Percentiles rank a stretch among this genome's conserved stretches.
Conservation (phyloP, 768 basidiomycete species). For the Hygrocybe punicea region DNA sequence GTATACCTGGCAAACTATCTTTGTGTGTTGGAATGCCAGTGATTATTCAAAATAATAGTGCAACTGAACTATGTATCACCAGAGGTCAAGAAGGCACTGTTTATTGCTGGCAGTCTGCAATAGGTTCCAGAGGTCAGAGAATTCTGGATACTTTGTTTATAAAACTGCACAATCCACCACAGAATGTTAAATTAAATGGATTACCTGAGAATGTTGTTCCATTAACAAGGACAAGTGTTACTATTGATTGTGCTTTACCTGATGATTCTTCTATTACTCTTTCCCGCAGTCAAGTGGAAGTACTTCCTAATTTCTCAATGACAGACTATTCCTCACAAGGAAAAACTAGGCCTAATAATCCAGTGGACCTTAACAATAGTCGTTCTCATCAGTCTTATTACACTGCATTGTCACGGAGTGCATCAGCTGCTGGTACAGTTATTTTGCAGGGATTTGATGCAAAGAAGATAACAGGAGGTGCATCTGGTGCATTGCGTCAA, state of each 20-base stretch:
- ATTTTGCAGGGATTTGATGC: conserved; percentile 26
- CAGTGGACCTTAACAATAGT: conserved; percentile 22
- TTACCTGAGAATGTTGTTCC: conserved; percentile 23
- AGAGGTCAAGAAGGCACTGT: conserved; percentile 31
- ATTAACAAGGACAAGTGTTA: conserved; percentile 6
- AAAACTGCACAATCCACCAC: conserved; percentile 13
- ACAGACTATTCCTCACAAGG: conserved; percentile 28
- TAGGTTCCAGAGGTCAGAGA: conserved; percentile 11
- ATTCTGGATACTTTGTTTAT: conserved; percentile 20
- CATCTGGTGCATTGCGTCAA: conserved; percentile 15
- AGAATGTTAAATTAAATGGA: neutral
- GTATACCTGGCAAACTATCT: conserved; percentile 29
- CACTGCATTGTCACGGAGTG: conserved; percentile 17
- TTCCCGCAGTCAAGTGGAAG: conserved; percentile 21
- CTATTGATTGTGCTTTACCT: conserved; percentile 14
- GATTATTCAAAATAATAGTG: conserved; percentile 26
- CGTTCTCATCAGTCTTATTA: conserved; percentile 14
- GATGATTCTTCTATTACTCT: conserved; percentile 17
- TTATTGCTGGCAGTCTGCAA: conserved; percentile 21
- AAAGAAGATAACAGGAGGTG: conserved; percentile 15
- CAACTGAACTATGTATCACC: conserved; percentile 31
- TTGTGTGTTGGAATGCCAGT: conserved; percentile 32
- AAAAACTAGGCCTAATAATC: conserved; percentile 23
- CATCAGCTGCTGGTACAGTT: conserved; percentile 20
- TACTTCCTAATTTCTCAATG: conserved; percentile 28